Conservation (phyloP, 495 filamentous ascomycete genomes). For the Daldinia concentrica region DNA sequence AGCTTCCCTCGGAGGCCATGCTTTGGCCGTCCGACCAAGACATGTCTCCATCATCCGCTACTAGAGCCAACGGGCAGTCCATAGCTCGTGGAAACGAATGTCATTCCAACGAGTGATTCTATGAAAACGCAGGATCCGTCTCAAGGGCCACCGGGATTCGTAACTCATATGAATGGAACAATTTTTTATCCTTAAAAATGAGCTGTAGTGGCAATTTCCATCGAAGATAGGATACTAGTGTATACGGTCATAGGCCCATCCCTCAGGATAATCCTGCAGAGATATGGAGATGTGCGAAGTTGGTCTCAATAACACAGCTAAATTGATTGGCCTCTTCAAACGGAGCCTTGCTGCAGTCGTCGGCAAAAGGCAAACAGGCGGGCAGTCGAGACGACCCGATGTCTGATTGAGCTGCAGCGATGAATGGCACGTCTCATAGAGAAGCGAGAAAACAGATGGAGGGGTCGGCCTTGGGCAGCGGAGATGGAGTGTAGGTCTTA, state of each 20-base stretch:
- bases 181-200: conserved; percentile 10
- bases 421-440: conserved; percentile 43
- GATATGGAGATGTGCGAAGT: conserved; percentile 39
- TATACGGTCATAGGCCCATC: conserved; percentile 42
- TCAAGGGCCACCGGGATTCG: conserved; percentile 17
- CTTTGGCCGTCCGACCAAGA: conserved; percentile 56
- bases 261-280: conserved; percentile 32
- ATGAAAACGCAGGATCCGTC: conserved; percentile 32
- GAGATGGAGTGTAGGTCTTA: conserved; percentile 51
- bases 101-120: conserved; percentile 39
- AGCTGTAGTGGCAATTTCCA: conserved; percentile 36
- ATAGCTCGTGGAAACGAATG: conserved; percentile 46
- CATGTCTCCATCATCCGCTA: conserved; percentile 53
- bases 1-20: conserved; percentile 55
- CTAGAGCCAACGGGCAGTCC: conserved; percentile 53
- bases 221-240: conserved; percentile 32
- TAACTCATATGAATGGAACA: conserved; percentile 35
- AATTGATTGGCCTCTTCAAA: conserved; percentile 38
- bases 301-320: conserved; percentile 28
- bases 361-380: conserved; percentile 44
- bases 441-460: conserved; percentile 46
- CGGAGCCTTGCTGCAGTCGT: conserved; percentile 40
- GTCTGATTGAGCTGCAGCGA: conserved; percentile 45
- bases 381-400: conserved; percentile 44
- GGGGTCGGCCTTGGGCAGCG: conserved; percentile 48